Evolutionary conservation across 805 yeast genomes (phyloP).

Genomic region (Ogataea populi-albae): DNA sequence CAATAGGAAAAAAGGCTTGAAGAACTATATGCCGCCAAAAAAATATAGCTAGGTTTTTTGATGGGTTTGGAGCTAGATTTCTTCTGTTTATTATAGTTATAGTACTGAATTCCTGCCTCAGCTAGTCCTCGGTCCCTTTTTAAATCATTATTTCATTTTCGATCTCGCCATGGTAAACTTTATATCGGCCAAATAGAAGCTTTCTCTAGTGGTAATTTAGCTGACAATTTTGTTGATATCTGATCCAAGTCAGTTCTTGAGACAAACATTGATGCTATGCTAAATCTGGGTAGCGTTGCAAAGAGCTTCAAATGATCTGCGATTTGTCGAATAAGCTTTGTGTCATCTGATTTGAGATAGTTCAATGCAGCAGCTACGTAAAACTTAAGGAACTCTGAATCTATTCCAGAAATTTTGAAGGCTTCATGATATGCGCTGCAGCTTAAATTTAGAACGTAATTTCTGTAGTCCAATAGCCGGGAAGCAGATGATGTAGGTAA

Average conservation of each 20-base stretch:
- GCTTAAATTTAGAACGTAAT: slow-evolving; percentile 35
- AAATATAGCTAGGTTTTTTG: slow-evolving; percentile 10
- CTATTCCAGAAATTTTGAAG: slow-evolving; percentile 46
- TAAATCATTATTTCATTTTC: no score
- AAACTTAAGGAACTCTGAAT: slow-evolving; percentile 45
- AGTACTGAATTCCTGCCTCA: slow-evolving; percentile 3
- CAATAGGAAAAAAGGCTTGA: slow-evolving; percentile 37
- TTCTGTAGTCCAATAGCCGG: slow-evolving; percentile 33
- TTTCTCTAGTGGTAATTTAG: slow-evolving; percentile 9
- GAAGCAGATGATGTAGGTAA: slow-evolving; percentile 30
- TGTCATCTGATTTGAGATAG: slow-evolving; percentile 21
- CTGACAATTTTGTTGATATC: slow-evolving; percentile 7
- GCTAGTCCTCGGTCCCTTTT: slow-evolving; percentile 3
- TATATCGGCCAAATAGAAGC: slow-evolving; percentile 18
- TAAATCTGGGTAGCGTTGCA: slow-evolving; percentile 36
- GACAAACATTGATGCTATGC: slow-evolving; percentile 36
- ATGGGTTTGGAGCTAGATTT: no score
- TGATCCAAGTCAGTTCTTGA: slow-evolving; percentile 19
- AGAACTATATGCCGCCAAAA: slow-evolving; percentile 27
- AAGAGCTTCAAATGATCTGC: slow-evolving; percentile 27
- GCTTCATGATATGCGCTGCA: slow-evolving; percentile 27
- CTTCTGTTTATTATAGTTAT: slow-evolving; percentile 4
- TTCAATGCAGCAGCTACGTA: slow-evolving; percentile 40
- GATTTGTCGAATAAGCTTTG: slow-evolving; percentile 21
- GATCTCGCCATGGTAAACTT: no score